phyloP scores from a whole-genome alignment of 1,139 yeast genomes.

The Yamadazyma dendronema region DNA sequence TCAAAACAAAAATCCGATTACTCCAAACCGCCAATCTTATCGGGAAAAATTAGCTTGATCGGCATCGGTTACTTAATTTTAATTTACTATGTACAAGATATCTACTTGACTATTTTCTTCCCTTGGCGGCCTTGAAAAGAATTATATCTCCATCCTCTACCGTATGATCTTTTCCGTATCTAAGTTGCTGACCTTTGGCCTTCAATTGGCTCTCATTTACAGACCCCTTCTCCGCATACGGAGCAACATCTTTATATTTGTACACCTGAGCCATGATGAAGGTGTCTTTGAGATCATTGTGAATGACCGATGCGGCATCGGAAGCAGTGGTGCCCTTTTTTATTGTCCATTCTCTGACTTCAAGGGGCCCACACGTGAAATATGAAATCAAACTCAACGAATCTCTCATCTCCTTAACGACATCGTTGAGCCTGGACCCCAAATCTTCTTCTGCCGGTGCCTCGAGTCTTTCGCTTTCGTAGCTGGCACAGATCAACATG shows the following conservation, averaged over 20 bases:
- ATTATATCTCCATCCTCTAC: constrained; percentile 80
- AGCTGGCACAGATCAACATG: constrained; percentile 58
- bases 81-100: constrained; percentile 2
- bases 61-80: not conserved
- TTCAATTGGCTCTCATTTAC: constrained; percentile 45
- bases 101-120: constrained; percentile 16
- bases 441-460: constrained; percentile 14
- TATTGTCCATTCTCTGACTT: constrained; percentile 91
- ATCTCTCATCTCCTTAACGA: constrained; percentile 62
- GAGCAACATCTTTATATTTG: constrained; percentile 67
- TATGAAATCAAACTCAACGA: constrained; percentile 74
- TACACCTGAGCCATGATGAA: constrained; percentile 86
- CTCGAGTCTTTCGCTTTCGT: constrained; percentile 44
- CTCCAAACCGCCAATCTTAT: not conserved
- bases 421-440: constrained; percentile 36
- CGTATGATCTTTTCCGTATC: constrained; percentile 69
- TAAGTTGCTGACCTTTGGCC: constrained; percentile 48
- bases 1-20: not conserved
- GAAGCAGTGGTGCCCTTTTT: constrained; percentile 79
- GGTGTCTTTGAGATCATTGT: constrained; percentile 80
- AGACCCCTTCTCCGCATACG: constrained; percentile 20
- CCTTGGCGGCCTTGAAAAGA: constrained; percentile 55
- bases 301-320: constrained; percentile 92
- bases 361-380: constrained; percentile 88
- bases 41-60: not conserved